Base-by-base conservation (phyloP, 345 rosid species). In the Gossypium herbaceum region DNA sequence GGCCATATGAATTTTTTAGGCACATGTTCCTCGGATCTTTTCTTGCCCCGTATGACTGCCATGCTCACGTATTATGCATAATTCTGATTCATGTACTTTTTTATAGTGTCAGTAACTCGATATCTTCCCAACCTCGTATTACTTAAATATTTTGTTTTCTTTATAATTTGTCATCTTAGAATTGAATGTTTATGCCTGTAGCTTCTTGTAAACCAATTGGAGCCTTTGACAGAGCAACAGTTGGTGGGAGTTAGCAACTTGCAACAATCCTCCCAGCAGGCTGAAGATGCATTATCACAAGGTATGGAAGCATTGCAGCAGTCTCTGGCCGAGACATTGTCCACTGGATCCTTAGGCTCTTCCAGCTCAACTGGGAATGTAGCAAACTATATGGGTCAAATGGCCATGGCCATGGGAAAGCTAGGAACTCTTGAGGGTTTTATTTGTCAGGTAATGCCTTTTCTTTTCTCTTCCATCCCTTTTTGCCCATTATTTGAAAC, bases 381-480 rank as follows among this genome's bases (percentile, higher is more conserved):
- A 25, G 97, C 98, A 44, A 93, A 87, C 79, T 96, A 96, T 81
- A 93, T 96, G 98, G 99, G 99, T 77, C 98, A 96, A 79, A 96
- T 96, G 98, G 99, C 99, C 50, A 93, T 96, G 99, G 98, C 98
- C 56, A 96, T 96, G 99, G 99, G 99, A 61, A 93, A 93, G 82
- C 85, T 96, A 57, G 98, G 97, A 16, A 96, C 97, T 15, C 96
- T 96, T 1, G 98, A 96, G 76, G 97, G 99, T 11, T 93, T 96
- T 71, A 91, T 96, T 67, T 90, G 94, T 43, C 97, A 95, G 98
- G 99, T 95, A 82, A 63, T 10, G 22, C 45, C 17, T 43, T 72
- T 19, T 2, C 13, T 57, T 9, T 56, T 54, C 62, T 54, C 45
- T 54, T 71, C 3, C 41, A 13, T 12, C 7, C 41, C 52, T 15